Evolutionary conservation across 441 rosid genomes (phyloP).

Genomic region (Flueggea neowawraea): DNA sequence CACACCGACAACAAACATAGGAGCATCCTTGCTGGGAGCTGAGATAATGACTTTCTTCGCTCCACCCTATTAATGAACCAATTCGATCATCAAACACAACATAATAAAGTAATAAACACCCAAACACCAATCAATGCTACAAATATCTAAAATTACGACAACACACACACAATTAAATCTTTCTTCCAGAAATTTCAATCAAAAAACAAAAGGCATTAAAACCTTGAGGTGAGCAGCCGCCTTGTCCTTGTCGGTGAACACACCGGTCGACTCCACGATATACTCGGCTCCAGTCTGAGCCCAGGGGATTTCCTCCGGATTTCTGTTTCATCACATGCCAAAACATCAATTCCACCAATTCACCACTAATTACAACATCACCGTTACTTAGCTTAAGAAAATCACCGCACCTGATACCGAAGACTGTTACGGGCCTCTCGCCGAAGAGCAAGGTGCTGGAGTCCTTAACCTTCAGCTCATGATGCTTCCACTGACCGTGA

Average conservation of each 20-base stretch:
- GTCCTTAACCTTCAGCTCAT: slow-evolving; percentile 53
- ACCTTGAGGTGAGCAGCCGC: slow-evolving; percentile 86
- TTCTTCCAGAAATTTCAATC: too few relatives aligned
- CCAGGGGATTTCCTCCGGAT: slow-evolving; percentile 87
- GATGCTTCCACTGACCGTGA: slow-evolving; percentile 60
- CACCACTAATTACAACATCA: too few relatives aligned
- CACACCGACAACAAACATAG: slow-evolving; percentile 94
- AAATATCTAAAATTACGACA: background rate
- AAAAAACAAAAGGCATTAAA: background rate
- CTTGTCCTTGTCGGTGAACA: slow-evolving; percentile 79
- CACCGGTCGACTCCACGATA: slow-evolving; percentile 72
- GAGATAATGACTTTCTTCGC: slow-evolving; percentile 87
- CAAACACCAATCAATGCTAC: background rate
- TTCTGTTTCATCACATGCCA: slow-evolving; percentile 26
- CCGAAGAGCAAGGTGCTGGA: slow-evolving; percentile 60
- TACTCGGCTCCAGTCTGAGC: slow-evolving; percentile 62
- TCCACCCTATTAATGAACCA: slow-evolving; percentile 52
- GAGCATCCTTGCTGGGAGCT: slow-evolving; percentile 93
- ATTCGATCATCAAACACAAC: background rate
- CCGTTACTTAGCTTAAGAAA: background rate
- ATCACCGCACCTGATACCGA: slow-evolving; percentile 37
- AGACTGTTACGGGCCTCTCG: slow-evolving; percentile 45
- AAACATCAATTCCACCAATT: background rate
- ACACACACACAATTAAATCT: too few relatives aligned
- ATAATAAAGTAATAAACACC: background rate